These are phyloP conservation scores for Prunus davidiana DNA, from an alignment of 306 rosid species.

Conservation along the genomic window DNA sequence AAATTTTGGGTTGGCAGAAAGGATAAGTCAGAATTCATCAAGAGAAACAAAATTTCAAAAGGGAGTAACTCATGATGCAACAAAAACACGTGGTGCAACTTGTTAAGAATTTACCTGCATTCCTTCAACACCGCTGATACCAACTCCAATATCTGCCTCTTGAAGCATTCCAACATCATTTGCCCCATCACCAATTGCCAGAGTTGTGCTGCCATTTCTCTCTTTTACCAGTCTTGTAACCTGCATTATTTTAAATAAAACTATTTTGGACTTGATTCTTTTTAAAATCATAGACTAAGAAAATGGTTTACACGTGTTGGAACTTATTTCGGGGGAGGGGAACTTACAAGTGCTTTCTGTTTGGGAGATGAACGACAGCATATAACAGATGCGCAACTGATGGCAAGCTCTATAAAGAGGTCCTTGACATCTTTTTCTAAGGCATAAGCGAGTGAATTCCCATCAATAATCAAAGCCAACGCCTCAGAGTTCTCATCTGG, in stretches of 20 bases:
- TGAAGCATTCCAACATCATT: conserved; percentile 99
- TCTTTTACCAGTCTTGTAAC: conserved; percentile 78
- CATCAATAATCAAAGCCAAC: conserved; percentile 92
- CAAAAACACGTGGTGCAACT: not conserved
- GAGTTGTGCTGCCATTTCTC: conserved; percentile 70
- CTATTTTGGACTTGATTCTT: not conserved
- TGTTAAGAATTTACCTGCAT: conserved; percentile 73
- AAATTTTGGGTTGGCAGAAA: conserved; percentile 24
- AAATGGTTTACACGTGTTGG: not conserved
- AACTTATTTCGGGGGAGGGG: not conserved
- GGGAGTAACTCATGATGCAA: conserved; percentile 2
- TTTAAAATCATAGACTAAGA: not conserved
- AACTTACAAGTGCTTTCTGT: conserved; percentile 92
- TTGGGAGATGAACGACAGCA: conserved; percentile 99
- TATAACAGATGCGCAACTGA: conserved; percentile 95
- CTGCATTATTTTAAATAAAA: conserved; percentile 35
- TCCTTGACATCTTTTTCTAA: conserved; percentile 79
- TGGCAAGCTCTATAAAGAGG: conserved; percentile 75
- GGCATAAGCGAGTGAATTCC: conserved; percentile 87
- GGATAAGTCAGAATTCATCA: conserved; percentile 5
- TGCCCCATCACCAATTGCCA: conserved; percentile 99
- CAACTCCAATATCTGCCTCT: conserved; percentile 97
- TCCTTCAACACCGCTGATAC: conserved; percentile 97
- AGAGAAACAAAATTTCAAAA: not conserved
- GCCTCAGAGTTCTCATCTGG: conserved; percentile 50